Base-by-base conservation (phyloP, 441 rosid species). In the Erysimum pusillum region DNA sequence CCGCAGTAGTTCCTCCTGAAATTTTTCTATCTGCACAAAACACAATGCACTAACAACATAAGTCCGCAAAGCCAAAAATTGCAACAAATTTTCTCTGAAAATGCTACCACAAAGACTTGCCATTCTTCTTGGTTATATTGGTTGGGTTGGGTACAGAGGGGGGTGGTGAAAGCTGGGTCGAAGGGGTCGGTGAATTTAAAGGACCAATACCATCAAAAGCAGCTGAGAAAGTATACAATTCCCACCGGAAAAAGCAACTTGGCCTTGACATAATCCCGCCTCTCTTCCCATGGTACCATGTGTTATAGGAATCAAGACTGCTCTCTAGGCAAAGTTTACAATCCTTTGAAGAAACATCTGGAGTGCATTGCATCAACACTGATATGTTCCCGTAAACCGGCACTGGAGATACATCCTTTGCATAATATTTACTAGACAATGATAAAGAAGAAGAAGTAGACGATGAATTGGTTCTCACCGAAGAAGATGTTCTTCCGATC, bases 191-290 rank as follows among this genome's bases (percentile, higher is more conserved):
- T 45, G 71, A 11, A 15, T 2, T 7, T 54, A 15, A 5, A 20
- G 8, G 7, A 67, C 18, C n/a, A 53, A 35, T 44, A 31, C 17
- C 1, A 76, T 76, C 76, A 48, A 77, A 58, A 71, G 41, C 76
- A 77, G 63, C 73, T 18, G 32, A 46, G 72, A 71, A 77, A 38
- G 17, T 28, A 39, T 48, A 77, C n/a, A 77, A 48, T 6, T 77
- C 80, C 76, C 80, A 77, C 76, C 80, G 68, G 80, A 64, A 77
- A 64, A 77, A 71, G 56, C 80, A 77, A 39, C 68, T 77, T n/a
- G 76, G 80, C 76, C 62, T 67, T 48, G 20, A 48, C 31, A 71
- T n/a, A 57, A 77, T 49, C 39, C 22, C 0, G 0, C 80, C 80
- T 64, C 6, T 57, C 62, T 71, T 71, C 63, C 34, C 63, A 48